A percentile compares a stretch with the other conserved stretches of the same genome.
Evolutionary conservation across 1,284 basidiomycete genomes (phyloP).

Genomic region (Ganoderma meredithae): DNA sequence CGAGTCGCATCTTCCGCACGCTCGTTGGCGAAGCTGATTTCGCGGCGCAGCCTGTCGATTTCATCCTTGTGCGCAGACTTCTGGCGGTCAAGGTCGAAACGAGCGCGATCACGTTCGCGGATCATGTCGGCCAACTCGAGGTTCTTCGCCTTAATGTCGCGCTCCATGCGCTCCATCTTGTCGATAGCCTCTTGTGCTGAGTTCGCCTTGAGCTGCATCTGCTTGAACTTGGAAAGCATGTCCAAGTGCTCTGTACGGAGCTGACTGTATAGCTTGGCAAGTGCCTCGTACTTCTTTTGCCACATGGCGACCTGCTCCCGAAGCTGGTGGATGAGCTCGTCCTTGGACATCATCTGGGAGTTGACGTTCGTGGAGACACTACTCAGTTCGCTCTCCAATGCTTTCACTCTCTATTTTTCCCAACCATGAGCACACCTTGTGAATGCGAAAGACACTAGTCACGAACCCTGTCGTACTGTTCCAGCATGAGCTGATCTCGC

Average conservation of each 20-base stretch:
- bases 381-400: conserved; percentile 90
- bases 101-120: conserved; percentile 93
- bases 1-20: conserved; percentile 94
- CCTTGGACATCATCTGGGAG: conserved; percentile 92
- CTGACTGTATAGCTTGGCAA: conserved; percentile 99
- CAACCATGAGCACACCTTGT: conserved; percentile 7
- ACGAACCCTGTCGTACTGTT: conserved; percentile 94
- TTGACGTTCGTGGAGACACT: conserved; percentile 84
- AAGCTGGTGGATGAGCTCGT: conserved; percentile 94
- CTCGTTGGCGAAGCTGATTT: conserved; percentile 97
- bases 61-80: conserved; percentile 97
- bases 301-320: conserved; percentile 97
- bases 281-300: conserved; percentile 99
- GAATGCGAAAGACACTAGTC: conserved; percentile 9
- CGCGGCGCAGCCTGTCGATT: conserved; percentile 90
- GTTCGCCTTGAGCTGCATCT: conserved; percentile 97
- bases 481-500: conserved; percentile 96
- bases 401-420: conserved; percentile 85
- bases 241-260: conserved; percentile 97
- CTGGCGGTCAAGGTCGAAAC: conserved; percentile 96
- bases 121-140: conserved; percentile 99
- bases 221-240: conserved; percentile 97
- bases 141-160: conserved; percentile 98
- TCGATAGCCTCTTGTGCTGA: conserved; percentile 99
- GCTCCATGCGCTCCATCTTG: conserved; percentile 99